Base-by-base conservation (phyloP, 1,284 basidiomycete genomes). In the Athelia sp. region DNA sequence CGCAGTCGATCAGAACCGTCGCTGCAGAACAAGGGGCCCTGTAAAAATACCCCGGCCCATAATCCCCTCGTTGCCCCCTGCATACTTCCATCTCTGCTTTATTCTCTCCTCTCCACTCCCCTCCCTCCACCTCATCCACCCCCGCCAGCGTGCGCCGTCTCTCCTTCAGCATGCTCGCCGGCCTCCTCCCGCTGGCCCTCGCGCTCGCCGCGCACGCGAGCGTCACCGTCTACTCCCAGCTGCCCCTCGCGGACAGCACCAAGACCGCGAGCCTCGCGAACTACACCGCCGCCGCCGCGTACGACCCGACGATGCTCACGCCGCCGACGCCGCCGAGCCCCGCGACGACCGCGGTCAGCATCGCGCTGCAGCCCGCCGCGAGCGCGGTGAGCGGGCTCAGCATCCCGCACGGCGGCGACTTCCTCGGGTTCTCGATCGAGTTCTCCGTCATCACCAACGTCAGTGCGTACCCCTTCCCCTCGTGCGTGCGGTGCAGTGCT, bases 381-480 rank as follows among this genome's bases (percentile, higher is more conserved):
- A 9, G 14, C n/a, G 29, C 8, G 17, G 45, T 70, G 52, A 29
- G 49, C 2, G 71, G 70, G 1, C 62, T 78, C 3, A 81, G 76
- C 2, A 81, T 84, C 29, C 66, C 69, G 4, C 78, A 81, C 55
- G 66, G 67, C 34, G 84, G 84, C 15, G 74, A 77, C 43, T 87
- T 87, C 56, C 69, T 80, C 47, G 86, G 87, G 0, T 86, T 88
- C 57, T 84, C 81, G 2, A 72, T 90, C 48, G 87, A 89, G 63
- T 75, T 89, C 71, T 85, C 82, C 23, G 82, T 89, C n/a, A 78
- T 78, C 2, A 76, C 77, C 54, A 76, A 80, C 67, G 68, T 86
- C 47, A 64, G 82, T 84, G 62, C 64, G 82, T 79, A 34, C 26
- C 22, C 10, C 35, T 24, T 45, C 42, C 31, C 14, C 34, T 32